Base-by-base conservation (phyloP, 2,329 filamentous ascomycete genomes). In the Penicillium psychrosexuale region DNA sequence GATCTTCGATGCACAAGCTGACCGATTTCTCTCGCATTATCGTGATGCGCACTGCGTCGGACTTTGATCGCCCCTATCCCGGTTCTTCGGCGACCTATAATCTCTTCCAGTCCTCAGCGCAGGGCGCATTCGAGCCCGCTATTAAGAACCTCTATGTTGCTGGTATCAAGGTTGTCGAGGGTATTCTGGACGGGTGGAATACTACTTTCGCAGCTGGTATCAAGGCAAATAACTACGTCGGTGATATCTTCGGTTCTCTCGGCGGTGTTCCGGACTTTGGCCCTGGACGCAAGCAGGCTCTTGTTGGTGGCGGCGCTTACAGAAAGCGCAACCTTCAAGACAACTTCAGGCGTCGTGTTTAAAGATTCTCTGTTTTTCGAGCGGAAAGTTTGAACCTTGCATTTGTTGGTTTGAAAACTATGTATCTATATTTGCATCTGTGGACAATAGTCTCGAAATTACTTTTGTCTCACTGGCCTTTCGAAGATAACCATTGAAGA, bases 41-140 rank as follows among this genome's bases (percentile, higher is more conserved):
- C 51, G 72, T 90, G 55, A 83, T 90, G 80, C 80, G 88, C 28
- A 84, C 85, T 65, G 85, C 81, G 1, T 87, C 84, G 9, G 84
- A 90, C 73, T 90, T 90, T 66, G 88, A 90, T 67, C 82, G 88
- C 6, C 85, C 85, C 0, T 86, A 83, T 24, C 80, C 82, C 0
- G 82, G 80, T 11, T 69, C 82, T 8, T 77, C 79, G 0, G 79
- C 83, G 8, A 77, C 80, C 19, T 77, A 84, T 36, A 86, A 89
- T 63, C 77, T 90, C 8, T 78, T 83, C 37, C 77, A 80, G 38
- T 72, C 79, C 0, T 72, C 39, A 3, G 17, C 87, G 38, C 84
- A 88, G 66, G 86, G 86, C 45, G 86, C 81, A 4, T 89, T 87
- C 66, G 69, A 72, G 30, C 82, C 86, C 30, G 82, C 87, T 2